These are phyloP conservation scores for Lactifluus echinatus DNA, from an alignment of 768 basidiomycete genomes.

Conservation along the genomic window DNA sequence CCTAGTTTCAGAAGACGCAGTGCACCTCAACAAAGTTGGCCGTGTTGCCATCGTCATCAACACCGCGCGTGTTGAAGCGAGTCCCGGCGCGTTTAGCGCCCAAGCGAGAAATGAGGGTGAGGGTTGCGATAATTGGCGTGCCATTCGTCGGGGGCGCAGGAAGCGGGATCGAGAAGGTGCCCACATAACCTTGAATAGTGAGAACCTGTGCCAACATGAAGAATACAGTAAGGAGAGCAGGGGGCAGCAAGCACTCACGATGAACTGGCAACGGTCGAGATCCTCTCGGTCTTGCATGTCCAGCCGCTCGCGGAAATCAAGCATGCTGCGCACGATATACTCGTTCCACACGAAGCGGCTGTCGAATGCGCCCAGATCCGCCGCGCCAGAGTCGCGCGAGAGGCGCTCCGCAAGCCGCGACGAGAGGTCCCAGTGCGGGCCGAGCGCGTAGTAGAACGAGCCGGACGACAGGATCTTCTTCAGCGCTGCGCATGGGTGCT, in stretches of 20 bases:
- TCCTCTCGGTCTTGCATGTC: conserved; percentile 59
- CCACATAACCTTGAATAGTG: conserved; percentile 91
- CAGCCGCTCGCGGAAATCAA: conserved; percentile 80
- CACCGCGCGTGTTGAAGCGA: conserved; percentile 92
- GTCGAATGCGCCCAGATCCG: conserved; percentile 59
- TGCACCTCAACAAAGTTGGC: conserved; percentile 94
- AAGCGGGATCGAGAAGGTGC: conserved; percentile 68
- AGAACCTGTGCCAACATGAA: conserved; percentile 45
- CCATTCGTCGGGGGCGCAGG: conserved; percentile 69
- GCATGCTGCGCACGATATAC: conserved; percentile 75
- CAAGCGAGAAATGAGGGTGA: conserved; percentile 78
- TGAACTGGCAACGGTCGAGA: conserved; percentile 76
- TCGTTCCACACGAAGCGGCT: conserved; percentile 94
- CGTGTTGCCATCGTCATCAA: conserved; percentile 90
- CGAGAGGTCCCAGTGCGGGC: conserved; percentile 83
- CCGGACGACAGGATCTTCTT: conserved; percentile 88
- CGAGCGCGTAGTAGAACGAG: conserved; percentile 85
- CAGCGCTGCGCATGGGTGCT: conserved; percentile 86
- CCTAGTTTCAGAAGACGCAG: not conserved
- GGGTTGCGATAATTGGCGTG: conserved; percentile 60
- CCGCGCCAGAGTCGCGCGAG: conserved; percentile 36
- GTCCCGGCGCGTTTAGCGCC: conserved; percentile 96
- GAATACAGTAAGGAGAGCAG: not conserved
- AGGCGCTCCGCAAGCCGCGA: conserved; percentile 69
- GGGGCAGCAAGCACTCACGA: conserved; percentile 43